These are phyloP conservation scores for Mycena sp. DNA, from an alignment of 1,284 basidiomycete genomes.

Conservation along the genomic window DNA sequence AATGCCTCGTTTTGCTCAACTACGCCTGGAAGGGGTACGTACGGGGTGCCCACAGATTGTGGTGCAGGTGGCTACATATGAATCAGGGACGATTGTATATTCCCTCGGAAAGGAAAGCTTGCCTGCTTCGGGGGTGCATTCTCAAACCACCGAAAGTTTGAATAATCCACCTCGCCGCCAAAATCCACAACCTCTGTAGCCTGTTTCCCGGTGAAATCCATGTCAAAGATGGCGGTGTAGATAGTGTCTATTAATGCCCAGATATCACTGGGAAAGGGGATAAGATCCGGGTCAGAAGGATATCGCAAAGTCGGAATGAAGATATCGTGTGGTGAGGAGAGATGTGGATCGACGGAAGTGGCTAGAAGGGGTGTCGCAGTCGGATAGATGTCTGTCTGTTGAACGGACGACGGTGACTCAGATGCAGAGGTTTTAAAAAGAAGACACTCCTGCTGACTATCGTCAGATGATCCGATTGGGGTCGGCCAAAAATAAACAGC, in stretches of 20 bases:
- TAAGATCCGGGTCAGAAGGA: conserved; percentile 21
- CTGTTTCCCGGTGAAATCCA: conserved; percentile 63
- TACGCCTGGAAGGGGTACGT: conserved; percentile 69
- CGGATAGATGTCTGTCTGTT: not conserved
- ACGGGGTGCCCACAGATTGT: conserved; percentile 46
- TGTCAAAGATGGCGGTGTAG: conserved; percentile 31
- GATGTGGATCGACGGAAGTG: conserved; percentile 8
- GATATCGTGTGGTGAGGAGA: not conserved
- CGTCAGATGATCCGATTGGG: not conserved
- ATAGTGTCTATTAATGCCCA: conserved; percentile 16
- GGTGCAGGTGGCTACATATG: conserved; percentile 47
- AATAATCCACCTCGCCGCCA: conserved; percentile 72
- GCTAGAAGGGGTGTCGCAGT: conserved; percentile 6
- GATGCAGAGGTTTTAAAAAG: not conserved
- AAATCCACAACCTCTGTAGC: conserved; percentile 71
- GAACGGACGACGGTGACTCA: not conserved
- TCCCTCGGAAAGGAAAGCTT: conserved; percentile 8
- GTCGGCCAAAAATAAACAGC: not conserved
- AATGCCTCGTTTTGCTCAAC: conserved; percentile 80
- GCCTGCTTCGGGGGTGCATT: conserved; percentile 58
- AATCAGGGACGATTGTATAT: conserved; percentile 6
- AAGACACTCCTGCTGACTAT: not conserved
- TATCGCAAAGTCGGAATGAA: conserved; percentile 27
- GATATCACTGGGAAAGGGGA: conserved; percentile 25
- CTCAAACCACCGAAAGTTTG: conserved; percentile 70